Percentiles rank a stretch among this genome's conserved stretches.
Evolutionary conservation across 1,284 basidiomycete species (phyloP).

Genomic region (Pulveroboletus sp.): DNA sequence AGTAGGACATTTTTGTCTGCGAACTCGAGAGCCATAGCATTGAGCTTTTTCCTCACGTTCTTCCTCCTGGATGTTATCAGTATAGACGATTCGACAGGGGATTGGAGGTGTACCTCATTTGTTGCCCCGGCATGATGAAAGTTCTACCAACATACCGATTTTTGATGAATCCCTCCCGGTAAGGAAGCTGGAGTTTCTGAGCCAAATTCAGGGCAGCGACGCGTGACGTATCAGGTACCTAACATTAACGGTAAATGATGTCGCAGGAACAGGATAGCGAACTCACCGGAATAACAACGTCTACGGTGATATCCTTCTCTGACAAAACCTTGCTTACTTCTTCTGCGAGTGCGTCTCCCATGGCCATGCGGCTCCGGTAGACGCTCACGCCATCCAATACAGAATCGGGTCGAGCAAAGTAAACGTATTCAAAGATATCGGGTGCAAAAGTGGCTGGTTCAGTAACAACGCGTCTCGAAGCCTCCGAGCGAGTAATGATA

Average conservation of each 20-base stretch:
- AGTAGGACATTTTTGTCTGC: conserved; percentile 89
- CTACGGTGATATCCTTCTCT: conserved; percentile 71
- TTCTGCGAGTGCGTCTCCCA: conserved; percentile 95
- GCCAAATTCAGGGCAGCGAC: conserved; percentile 96
- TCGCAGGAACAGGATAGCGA: neutral
- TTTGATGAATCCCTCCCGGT: conserved; percentile 98
- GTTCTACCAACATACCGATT: conserved; percentile 98
- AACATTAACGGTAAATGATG: conserved; percentile 7
- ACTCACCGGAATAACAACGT: conserved; percentile 94
- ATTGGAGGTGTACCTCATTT: conserved; percentile 61
- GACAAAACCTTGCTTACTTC: conserved; percentile 80
- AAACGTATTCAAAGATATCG: conserved; percentile 99
- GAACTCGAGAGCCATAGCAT: conserved; percentile 99
- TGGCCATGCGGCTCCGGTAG: conserved; percentile 97
- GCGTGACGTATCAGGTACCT: conserved; percentile 95
- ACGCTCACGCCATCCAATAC: conserved; percentile 98
- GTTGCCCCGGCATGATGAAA: conserved; percentile 99
- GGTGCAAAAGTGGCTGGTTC: conserved; percentile 81
- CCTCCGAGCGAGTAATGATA: conserved; percentile 84
- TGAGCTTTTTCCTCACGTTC: conserved; percentile 95
- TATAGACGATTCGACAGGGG: neutral
- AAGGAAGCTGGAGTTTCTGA: conserved; percentile 87
- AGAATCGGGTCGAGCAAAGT: conserved; percentile 97
- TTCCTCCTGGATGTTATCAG: conserved; percentile 62
- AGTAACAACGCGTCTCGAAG: conserved; percentile 75